A percentile compares a stretch with the other conserved stretches of the same genome.
Evolutionary conservation across 371 early-diverging fungal species (phyloP).

Genomic region (Entomophthora muscae): DNA sequence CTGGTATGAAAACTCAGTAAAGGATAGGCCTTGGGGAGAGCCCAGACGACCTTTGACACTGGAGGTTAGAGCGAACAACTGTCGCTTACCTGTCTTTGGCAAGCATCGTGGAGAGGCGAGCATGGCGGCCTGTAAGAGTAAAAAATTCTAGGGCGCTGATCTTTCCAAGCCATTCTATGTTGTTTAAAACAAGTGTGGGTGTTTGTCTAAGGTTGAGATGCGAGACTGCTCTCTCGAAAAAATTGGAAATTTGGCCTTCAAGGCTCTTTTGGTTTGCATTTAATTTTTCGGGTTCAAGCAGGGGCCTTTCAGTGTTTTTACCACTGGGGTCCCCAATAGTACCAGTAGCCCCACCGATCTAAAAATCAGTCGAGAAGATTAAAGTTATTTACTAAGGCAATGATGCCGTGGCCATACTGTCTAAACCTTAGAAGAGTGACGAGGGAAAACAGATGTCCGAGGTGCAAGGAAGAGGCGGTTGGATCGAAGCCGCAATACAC

Average conservation of each 20-base stretch:
- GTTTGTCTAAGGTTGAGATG: conserved; percentile 23
- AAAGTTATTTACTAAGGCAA: conserved; percentile 22
- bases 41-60: conserved; percentile 60
- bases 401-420: conserved; percentile 49
- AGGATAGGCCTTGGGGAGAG: conserved; percentile 73
- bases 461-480: conserved; percentile 1
- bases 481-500: conserved; percentile 3
- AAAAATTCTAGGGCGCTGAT: conserved; percentile 70
- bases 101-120: conserved; percentile 71
- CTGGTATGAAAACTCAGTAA: conserved; percentile 93
- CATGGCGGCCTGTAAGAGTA: conserved; percentile 53
- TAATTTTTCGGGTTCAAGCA: conserved; percentile 33
- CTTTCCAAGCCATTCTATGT: conserved; percentile 58
- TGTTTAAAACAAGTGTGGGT: conserved; percentile 49
- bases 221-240: conserved; percentile 44
- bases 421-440: background rate
- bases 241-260: conserved; percentile 38
- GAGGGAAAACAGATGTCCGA: conserved; percentile 2
- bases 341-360: conserved; percentile 89
- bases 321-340: conserved; percentile 88
- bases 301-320: conserved; percentile 55
- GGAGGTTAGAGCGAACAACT: background rate
- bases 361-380: background rate
- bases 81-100: conserved; percentile 52
- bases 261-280: conserved; percentile 47